A percentile compares a stretch with the other conserved stretches of the same genome.
phyloP scores from a whole-genome alignment of 768 basidiomycete species.

The Coprinopsis cinerea region DNA sequence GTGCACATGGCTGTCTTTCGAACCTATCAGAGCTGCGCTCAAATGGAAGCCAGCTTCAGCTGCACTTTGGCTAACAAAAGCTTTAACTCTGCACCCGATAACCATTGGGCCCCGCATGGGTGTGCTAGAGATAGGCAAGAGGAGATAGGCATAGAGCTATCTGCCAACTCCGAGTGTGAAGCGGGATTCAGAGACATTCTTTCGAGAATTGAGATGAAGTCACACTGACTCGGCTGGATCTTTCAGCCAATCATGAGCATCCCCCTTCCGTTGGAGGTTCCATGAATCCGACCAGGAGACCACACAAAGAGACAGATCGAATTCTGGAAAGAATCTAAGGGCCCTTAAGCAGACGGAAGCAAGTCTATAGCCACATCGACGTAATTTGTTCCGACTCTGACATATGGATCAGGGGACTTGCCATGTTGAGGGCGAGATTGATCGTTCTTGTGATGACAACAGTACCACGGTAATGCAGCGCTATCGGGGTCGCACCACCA shows the following conservation, averaged over 20 bases:
- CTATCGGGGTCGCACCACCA: neutral
- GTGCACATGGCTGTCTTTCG: neutral
- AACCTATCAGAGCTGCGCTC: neutral
- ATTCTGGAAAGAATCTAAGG: neutral
- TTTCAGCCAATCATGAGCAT: neutral
- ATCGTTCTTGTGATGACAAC: no score
- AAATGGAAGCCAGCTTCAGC: neutral
- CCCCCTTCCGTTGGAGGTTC: no score
- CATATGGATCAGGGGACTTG: neutral
- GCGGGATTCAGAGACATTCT: no score
- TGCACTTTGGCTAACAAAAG: neutral
- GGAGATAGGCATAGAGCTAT: no score
- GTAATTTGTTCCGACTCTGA: neutral
- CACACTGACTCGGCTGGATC: no score
- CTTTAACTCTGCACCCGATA: neutral
- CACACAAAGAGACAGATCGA: neutral
- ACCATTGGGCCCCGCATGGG: neutral
- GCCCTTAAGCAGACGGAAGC: neutral
- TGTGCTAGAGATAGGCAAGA: no score
- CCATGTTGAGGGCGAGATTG: neutral
- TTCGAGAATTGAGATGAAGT: no score
- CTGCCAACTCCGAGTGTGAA: no score
- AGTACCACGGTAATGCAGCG: no score
- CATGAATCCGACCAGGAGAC: no score
- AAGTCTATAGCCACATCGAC: neutral